These are phyloP conservation scores for Pleurotus tuber-regium DNA, from an alignment of 768 basidiomycete genomes.

Conservation along the genomic window DNA sequence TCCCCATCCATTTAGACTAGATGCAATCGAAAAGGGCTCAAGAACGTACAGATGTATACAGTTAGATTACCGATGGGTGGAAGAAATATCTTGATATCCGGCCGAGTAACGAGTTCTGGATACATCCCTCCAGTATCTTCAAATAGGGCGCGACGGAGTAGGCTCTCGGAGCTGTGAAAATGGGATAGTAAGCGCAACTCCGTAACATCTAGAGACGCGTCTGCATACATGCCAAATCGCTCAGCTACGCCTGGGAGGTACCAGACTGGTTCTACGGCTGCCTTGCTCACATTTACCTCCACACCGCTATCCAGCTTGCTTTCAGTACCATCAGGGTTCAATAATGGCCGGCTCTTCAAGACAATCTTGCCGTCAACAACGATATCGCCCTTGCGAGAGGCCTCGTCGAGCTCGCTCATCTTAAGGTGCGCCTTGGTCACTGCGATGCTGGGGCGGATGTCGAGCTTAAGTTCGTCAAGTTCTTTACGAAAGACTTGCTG, in stretches of 20 bases:
- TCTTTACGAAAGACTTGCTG: conserved; percentile 67
- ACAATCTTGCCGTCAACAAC: conserved; percentile 82
- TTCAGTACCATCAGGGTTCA: conserved; percentile 59
- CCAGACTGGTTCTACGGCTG: conserved; percentile 97
- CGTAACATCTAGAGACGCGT: background rate
- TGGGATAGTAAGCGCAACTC: too few species aligned
- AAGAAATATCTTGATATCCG: conserved; percentile 93
- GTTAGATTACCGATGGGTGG: conserved; percentile 92
- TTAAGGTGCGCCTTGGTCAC: conserved; percentile 94
- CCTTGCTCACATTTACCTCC: conserved; percentile 87
- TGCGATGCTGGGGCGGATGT: conserved; percentile 90
- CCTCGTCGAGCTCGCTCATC: conserved; percentile 88
- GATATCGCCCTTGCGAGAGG: conserved; percentile 69
- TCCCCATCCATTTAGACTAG: background rate
- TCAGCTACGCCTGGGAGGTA: conserved; percentile 91
- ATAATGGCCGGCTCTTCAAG: conserved; percentile 59
- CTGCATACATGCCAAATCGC: conserved; percentile 83
- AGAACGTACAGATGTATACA: conserved; percentile 79
- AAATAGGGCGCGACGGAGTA: conserved; percentile 88
- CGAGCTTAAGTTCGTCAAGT: conserved; percentile 64
- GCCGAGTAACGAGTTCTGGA: conserved; percentile 92
- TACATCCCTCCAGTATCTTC: conserved; percentile 97
- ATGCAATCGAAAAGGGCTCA: too few species aligned
- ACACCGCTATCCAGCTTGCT: conserved; percentile 69
- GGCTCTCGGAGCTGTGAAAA: conserved; percentile 62